Percentiles rank a stretch among this genome's conserved stretches.
phyloP scores from a whole-genome alignment of 768 basidiomycete species.

The Steccherinum ochraceum region DNA sequence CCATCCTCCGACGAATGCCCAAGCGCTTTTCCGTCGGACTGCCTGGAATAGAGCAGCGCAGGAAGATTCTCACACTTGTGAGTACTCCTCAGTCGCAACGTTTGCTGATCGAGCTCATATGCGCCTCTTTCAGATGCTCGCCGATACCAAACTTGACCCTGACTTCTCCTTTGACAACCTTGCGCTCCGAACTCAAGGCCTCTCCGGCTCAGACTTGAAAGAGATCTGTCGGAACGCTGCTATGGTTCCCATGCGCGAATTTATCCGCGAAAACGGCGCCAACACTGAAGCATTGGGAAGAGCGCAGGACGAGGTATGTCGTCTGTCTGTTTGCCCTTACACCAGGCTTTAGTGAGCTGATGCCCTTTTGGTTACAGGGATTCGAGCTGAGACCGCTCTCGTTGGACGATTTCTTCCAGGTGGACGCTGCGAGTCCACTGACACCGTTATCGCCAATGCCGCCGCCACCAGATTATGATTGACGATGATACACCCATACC shows the following conservation, averaged over 20 bases:
- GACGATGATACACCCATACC: not conserved
- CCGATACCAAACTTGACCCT: conserved; percentile 61
- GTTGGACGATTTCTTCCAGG: conserved; percentile 60
- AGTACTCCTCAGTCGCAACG: conserved; percentile 13
- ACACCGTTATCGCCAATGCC: conserved; percentile 8
- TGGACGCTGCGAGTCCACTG: conserved; percentile 24
- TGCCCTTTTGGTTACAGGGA: conserved; percentile 41
- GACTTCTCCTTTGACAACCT: conserved; percentile 57
- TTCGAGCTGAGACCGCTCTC: conserved; percentile 71
- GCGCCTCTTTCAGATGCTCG: conserved; percentile 60
- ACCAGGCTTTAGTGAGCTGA: not conserved
- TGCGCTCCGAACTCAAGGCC: conserved; percentile 62
- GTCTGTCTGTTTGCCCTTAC: not conserved
- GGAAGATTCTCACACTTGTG: conserved; percentile 80
- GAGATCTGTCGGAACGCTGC: conserved; percentile 92
- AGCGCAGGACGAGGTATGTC: conserved; percentile 38
- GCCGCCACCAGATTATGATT: not conserved
- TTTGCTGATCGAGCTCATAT: not conserved
- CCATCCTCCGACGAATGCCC: conserved; percentile 94
- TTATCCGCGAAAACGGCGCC: conserved; percentile 50
- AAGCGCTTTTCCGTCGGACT: conserved; percentile 87
- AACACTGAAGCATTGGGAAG: conserved; percentile 43
- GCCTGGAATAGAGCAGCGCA: conserved; percentile 71
- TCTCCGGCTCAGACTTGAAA: conserved; percentile 86
- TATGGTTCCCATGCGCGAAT: conserved; percentile 87